Conservation (phyloP, 805 yeast genomes). For the Metschnikowia gruessii region DNA sequence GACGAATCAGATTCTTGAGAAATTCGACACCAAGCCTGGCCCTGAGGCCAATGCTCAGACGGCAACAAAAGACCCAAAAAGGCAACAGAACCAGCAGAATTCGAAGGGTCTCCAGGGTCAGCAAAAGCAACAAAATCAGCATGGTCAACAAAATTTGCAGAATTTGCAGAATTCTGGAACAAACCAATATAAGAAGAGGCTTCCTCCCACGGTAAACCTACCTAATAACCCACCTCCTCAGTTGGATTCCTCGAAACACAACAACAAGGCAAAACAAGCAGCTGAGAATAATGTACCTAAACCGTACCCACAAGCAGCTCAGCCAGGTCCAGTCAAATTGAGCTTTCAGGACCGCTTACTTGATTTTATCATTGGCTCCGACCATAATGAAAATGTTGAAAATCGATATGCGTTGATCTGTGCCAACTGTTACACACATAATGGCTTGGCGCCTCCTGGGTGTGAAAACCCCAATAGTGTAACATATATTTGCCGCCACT, state of each 20-base stretch:
- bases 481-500: conserved; percentile 60
- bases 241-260: not conserved
- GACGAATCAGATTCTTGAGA: conserved; percentile 67
- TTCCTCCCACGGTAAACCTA: conserved; percentile 8
- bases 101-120: no score
- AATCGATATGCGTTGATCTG: conserved; percentile 73
- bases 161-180: no score
- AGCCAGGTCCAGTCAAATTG: not conserved
- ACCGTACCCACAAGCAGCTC: not conserved
- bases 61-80: not conserved
- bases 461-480: conserved; percentile 46
- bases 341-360: conserved; percentile 38
- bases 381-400: conserved; percentile 62
- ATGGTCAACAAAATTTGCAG: no score
- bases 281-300: no score
- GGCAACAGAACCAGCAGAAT: not conserved
- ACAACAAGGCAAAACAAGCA: no score
- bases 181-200: not conserved
- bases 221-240: not conserved
- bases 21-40: conserved; percentile 36
- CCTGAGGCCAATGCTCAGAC: not conserved
- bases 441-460: conserved; percentile 80
- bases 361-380: conserved; percentile 45
- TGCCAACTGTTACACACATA: conserved; percentile 59
- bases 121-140: no score